Percentiles rank a stretch among this genome's conserved stretches.
These are phyloP conservation scores for Leccinum imitatum DNA, from an alignment of 768 basidiomycete genomes.

Conservation along the genomic window DNA sequence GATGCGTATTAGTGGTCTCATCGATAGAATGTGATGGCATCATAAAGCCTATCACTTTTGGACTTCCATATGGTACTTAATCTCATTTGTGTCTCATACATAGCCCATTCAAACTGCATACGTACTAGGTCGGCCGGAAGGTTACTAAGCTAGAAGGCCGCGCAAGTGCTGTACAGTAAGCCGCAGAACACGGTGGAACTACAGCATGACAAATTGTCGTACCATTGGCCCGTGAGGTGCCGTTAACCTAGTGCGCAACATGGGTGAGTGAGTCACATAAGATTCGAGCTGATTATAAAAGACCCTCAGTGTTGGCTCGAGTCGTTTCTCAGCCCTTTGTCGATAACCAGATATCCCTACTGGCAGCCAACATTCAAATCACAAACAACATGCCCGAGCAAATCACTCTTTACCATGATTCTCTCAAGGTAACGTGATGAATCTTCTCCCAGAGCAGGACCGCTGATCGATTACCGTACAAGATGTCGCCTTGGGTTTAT, in stretches of 20 bases:
- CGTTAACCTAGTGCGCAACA: too few relatives aligned
- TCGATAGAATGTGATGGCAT: background rate
- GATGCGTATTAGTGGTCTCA: background rate
- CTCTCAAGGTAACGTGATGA: conserved; percentile 37
- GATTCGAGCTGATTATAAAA: background rate
- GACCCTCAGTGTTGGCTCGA: background rate
- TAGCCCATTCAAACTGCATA: too few relatives aligned
- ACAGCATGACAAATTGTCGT: background rate
- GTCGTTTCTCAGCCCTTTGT: background rate
- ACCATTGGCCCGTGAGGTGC: background rate
- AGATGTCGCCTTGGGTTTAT: conserved; percentile 58
- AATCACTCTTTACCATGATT: conserved; percentile 40
- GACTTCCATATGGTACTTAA: too few relatives aligned
- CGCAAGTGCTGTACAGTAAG: background rate
- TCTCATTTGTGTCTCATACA: too few relatives aligned
- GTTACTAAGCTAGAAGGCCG: background rate
- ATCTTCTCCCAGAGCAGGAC: background rate
- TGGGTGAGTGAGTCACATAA: too few relatives aligned
- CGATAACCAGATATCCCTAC: background rate
- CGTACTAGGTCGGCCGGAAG: background rate
- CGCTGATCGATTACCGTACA: background rate
- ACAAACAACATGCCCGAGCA: conserved; percentile 22
- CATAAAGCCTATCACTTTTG: too few relatives aligned
- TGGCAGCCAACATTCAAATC: background rate
- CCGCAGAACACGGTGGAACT: background rate